Base-by-base conservation (phyloP, 2,329 filamentous ascomycete genomes). In the Curvularia sp. region DNA sequence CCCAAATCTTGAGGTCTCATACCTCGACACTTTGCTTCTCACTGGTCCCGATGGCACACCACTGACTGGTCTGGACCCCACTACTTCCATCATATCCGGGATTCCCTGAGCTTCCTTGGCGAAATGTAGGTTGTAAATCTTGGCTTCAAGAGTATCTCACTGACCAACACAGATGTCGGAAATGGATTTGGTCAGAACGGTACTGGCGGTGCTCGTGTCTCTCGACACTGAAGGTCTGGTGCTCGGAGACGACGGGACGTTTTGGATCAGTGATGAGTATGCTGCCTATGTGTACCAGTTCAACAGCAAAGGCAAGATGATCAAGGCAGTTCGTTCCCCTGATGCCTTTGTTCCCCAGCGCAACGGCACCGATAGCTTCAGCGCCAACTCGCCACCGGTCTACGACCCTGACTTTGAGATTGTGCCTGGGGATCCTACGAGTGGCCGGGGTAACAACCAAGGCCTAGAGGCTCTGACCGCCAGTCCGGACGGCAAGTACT, bases 221-320 rank as follows among this genome's bases (percentile, higher is more conserved):
- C 69, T 92, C 2, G 89, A 92, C 68, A 77, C 84, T 0, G 89
- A 92, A 77, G 89, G 89, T 1, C 77, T 92, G 0, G 84, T 86
- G 1, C 79, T 92, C 6, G 83, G 83, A 49, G 64, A 77, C 0
- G 84, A 89, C 54, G 86, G 84, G 12, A 80, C 81, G 0, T 91
- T 90, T 76, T 92, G 88, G 87, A 79, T 91, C 39, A 74, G 72
- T 38, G 89, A 92, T 69, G 89, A 75, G 50, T 76, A 76, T 49
- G 91, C 76, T 89, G 88, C 88, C 0, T 91, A 88, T 66, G 78
- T 91, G 22, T 92, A 90, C 80, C 83, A 86, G 44, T 91, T 92
- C 75, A 77, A 82, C 60, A 62, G 73, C 3, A 69, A 72, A 0
- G 89, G 89, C 35, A 80, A 78, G 33, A 88, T 92, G 85, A 73